These are phyloP conservation scores for Pythium aristosporum DNA, from an alignment of 352 stramenopile genomes.

Conservation along the genomic window DNA sequence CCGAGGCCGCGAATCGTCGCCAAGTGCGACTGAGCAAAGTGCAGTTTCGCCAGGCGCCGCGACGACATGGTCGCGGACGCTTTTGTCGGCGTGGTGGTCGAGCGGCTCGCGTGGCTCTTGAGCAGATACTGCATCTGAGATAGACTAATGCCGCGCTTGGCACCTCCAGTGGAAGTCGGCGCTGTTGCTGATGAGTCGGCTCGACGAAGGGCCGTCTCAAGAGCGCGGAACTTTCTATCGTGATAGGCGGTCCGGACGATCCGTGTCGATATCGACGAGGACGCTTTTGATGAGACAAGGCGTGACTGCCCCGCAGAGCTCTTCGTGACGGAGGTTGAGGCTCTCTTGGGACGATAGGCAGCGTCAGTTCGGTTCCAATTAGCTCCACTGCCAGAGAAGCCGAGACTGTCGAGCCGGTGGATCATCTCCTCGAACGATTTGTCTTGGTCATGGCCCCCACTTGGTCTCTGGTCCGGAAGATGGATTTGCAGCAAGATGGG, in stretches of 20 bases:
- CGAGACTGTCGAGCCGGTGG: conserved; percentile 15
- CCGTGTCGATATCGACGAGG: neutral
- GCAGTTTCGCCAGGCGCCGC: conserved; percentile 22
- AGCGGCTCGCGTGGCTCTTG: conserved; percentile 4
- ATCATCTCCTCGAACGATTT: conserved; percentile 13
- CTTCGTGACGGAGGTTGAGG: neutral
- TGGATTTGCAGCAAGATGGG: conserved; percentile 14
- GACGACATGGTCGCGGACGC: neutral
- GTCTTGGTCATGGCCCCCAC: conserved; percentile 1
- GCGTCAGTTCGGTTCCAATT: conserved; percentile 7
- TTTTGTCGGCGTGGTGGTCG: neutral
- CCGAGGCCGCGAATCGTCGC: conserved; percentile 24
- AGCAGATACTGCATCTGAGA: conserved; percentile 25
- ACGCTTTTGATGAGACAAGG: conserved; percentile 3
- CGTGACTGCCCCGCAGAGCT: neutral
- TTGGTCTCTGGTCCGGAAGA: conserved; percentile 4
- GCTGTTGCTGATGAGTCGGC: neutral
- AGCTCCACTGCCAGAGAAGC: neutral
- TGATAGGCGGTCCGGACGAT: conserved; percentile 19
- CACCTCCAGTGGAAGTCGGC: neutral
- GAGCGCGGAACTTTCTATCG: conserved; percentile 39
- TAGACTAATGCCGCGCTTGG: conserved; percentile 8
- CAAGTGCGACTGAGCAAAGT: conserved; percentile 29
- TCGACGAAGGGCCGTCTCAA: conserved; percentile 36
- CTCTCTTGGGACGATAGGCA: conserved; percentile 8